Evolutionary conservation across 768 basidiomycete genomes (phyloP).

Genomic region (Calocera viscosa): DNA sequence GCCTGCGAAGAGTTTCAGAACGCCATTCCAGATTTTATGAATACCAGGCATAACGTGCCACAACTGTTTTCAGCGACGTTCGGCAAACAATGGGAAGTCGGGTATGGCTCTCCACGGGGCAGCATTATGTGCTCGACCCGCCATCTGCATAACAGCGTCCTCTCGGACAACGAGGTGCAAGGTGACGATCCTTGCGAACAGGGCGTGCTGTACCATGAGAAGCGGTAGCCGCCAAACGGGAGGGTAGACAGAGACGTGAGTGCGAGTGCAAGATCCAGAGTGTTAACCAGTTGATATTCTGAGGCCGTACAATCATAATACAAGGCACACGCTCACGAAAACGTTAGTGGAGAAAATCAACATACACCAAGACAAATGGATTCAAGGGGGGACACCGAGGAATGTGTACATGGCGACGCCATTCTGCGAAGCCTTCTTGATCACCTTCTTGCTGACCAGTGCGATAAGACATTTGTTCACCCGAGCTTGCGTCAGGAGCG

Average conservation of each 20-base stretch:
- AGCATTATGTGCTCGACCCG: background rate
- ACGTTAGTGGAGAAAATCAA: no score
- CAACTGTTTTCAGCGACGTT: no score
- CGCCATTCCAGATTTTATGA: no score
- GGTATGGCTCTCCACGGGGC: background rate
- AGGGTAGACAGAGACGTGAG: background rate
- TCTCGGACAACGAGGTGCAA: background rate
- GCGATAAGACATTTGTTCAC: conserved; percentile 92
- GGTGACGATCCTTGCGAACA: background rate
- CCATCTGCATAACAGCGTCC: background rate
- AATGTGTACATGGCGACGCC: background rate
- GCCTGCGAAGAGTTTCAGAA: no score
- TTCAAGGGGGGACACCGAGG: background rate
- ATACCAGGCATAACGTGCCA: no score
- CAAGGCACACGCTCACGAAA: no score
- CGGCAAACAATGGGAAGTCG: no score
- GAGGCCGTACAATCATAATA: no score
- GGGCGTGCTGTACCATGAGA: background rate
- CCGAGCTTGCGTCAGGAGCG: conserved; percentile 76
- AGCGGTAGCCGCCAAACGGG: background rate
- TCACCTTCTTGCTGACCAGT: conserved; percentile 73
- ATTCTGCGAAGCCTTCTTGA: conserved; percentile 40
- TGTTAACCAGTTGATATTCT: no score
- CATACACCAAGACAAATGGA: no score
- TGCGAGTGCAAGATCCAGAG: background rate